These are phyloP conservation scores for Ceratobasidium sp. DNA, from an alignment of 1,284 basidiomycete genomes.

Conservation along the genomic window DNA sequence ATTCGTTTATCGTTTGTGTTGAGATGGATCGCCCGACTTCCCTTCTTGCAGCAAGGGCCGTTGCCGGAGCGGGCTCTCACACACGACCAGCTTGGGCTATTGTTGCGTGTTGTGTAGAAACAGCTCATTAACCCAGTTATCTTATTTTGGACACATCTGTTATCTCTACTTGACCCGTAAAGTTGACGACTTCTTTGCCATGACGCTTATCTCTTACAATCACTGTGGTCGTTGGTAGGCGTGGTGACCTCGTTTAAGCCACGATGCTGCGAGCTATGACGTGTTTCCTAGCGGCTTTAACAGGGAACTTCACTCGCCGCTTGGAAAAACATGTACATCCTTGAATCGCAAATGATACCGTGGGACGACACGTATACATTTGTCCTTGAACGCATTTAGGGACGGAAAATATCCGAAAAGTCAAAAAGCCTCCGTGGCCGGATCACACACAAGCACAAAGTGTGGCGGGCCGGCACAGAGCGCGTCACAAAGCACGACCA, in stretches of 20 bases:
- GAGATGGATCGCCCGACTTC: slow-evolving; percentile 12
- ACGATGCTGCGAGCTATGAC: slow-evolving; percentile 26
- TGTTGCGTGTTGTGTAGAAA: slow-evolving; percentile 7
- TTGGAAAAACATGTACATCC: neutral
- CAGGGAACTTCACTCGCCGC: neutral
- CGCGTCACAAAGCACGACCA: slow-evolving; percentile 44
- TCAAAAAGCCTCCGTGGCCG: slow-evolving; percentile 18
- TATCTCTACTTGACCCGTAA: neutral
- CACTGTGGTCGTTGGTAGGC: neutral
- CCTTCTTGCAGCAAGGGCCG: neutral
- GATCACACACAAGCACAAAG: slow-evolving; percentile 38
- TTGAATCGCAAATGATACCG: neutral
- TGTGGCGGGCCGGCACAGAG: slow-evolving; percentile 22
- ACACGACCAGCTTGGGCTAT: slow-evolving; percentile 16
- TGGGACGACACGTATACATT: neutral
- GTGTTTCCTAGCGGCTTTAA: neutral
- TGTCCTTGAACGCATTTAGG: neutral
- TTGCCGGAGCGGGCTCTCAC: slow-evolving; percentile 5
- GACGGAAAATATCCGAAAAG: slow-evolving; percentile 15
- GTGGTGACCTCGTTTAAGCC: slow-evolving; percentile 19
- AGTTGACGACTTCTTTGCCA: neutral
- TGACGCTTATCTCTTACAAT: neutral
- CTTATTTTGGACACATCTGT: slow-evolving; percentile 5
- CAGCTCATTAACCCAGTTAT: neutral
- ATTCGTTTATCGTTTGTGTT: neutral